phyloP scores from a whole-genome alignment of 2,329 filamentous ascomycete genomes.

The Pseudocercospora fijiensis region DNA sequence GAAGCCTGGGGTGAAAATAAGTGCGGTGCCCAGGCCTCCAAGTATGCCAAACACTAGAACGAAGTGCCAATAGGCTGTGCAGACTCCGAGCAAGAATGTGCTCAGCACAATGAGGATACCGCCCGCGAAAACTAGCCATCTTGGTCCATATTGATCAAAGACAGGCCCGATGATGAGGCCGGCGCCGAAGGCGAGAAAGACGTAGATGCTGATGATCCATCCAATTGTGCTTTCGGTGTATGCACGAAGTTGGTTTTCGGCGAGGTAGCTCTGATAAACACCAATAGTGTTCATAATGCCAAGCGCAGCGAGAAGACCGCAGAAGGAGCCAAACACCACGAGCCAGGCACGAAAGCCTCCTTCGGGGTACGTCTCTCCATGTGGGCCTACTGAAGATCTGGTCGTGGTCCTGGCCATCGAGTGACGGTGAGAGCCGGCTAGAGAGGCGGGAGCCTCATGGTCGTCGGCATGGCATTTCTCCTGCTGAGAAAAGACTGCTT shows the following conservation, averaged over 20 bases:
- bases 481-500: background rate
- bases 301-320: constrained; percentile 52
- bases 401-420: constrained; percentile 16
- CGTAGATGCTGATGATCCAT: constrained; percentile 33
- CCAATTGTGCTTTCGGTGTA: constrained; percentile 29
- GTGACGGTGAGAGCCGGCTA: constrained; percentile 12
- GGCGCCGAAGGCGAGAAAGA: constrained; percentile 33
- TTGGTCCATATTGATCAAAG: constrained; percentile 33
- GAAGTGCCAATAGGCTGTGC: constrained; percentile 40
- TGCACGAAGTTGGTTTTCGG: constrained; percentile 25
- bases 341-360: constrained; percentile 77
- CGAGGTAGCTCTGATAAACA: constrained; percentile 41
- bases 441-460: background rate
- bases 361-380: constrained; percentile 57
- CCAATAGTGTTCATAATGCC: constrained; percentile 34
- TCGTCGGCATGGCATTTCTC: constrained; percentile 6
- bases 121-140: constrained; percentile 66
- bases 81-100: constrained; percentile 68
- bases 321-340: constrained; percentile 75
- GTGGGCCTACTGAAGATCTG: constrained; percentile 17
- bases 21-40: constrained; percentile 68
- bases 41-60: constrained; percentile 69
- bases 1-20: constrained; percentile 80
- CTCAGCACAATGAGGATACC: constrained; percentile 60
- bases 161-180: constrained; percentile 32